Base-by-base conservation (phyloP, 1,284 basidiomycete genomes). In the Apiotrichum gamsii region DNA sequence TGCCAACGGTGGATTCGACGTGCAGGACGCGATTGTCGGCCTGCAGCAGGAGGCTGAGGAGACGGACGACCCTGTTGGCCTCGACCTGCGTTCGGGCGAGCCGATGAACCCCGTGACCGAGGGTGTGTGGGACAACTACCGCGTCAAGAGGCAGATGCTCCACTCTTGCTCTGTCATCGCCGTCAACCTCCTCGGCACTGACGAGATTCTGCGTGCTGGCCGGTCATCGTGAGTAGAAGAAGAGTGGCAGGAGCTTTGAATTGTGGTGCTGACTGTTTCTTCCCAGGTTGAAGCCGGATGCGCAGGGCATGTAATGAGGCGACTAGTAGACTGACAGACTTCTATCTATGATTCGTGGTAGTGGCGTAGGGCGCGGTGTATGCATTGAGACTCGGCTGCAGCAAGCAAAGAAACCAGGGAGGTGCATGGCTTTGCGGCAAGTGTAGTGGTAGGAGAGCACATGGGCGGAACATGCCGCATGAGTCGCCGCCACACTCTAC, bases 91-190 rank as follows among this genome's bases (percentile, higher is more conserved):
- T 67, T 88, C 90, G 24, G 95, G 95, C 49, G 91, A 97, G 71
- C 91, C 94, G 4, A 89, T 95, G 67, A 94, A 99, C 67, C 94
- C 95, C 6, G 86, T 89, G 14, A 84, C 89, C 4, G 85, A 90
- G 65, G 95, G 95, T 32, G 84, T 99, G 16, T 98, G 94, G 93
- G 95, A 99, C 73, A 98, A 98, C 74, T 98, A 96, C 72, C 79
- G 95, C 51, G 95, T 98, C 53, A 98, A 98, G 77, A 79, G 94
- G 54, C 95, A 98, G 67, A 95, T 98, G 90, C 75, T 99, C 48
- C 94, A 98, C 69, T 93, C 89, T 64, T 88, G 87, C 73, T 93
- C 94, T 53, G 95, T 98, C 55, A 98, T 99, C 64, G 94, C 91
- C 18, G 83, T 95, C 59, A 98, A 98, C 73, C 77, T 98, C 49